Conservation (phyloP, 106 monocot species). For the Amphibolis antarctica region DNA sequence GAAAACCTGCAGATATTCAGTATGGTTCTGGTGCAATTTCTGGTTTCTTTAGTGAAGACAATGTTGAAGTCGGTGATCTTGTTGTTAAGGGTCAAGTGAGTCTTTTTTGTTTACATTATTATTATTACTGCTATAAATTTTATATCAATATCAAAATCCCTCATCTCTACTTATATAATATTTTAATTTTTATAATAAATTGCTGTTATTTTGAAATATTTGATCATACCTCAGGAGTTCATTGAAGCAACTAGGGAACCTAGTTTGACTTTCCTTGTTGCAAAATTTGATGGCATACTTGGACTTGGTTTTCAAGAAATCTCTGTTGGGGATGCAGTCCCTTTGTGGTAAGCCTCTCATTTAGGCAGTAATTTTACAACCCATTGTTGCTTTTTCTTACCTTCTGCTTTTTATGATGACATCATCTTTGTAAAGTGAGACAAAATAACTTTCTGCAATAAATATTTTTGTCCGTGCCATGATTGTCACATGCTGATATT, state of each 20-base stretch:
- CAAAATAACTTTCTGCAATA: no score
- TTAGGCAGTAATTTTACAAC: not conserved
- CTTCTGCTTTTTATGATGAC: no score
- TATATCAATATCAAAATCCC: not conserved
- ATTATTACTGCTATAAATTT: conserved; percentile 1
- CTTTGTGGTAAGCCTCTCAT: conserved; percentile 42
- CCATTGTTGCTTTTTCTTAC: no score
- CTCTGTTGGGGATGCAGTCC: conserved; percentile 39
- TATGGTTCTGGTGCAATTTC: conserved; percentile 79
- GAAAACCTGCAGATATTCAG: conserved; percentile 68
- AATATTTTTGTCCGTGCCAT: no score
- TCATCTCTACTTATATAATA: not conserved
- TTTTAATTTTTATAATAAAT: not conserved
- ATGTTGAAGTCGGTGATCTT: conserved; percentile 62
- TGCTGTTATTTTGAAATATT: not conserved
- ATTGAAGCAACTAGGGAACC: conserved; percentile 54
- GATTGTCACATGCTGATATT: no score
- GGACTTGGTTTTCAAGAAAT: conserved; percentile 58
- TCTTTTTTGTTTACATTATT: not conserved
- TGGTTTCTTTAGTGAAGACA: conserved; percentile 69
- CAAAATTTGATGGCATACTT: conserved; percentile 55
- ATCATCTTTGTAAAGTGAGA: no score
- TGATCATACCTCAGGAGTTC: conserved; percentile 23
- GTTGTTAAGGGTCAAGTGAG: conserved; percentile 71
- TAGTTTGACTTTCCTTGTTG: conserved; percentile 34